A percentile compares a stretch with the other conserved stretches of the same genome.
Evolutionary conservation across 345 rosid species (phyloP).

Genomic region (Triadica sebifera): DNA sequence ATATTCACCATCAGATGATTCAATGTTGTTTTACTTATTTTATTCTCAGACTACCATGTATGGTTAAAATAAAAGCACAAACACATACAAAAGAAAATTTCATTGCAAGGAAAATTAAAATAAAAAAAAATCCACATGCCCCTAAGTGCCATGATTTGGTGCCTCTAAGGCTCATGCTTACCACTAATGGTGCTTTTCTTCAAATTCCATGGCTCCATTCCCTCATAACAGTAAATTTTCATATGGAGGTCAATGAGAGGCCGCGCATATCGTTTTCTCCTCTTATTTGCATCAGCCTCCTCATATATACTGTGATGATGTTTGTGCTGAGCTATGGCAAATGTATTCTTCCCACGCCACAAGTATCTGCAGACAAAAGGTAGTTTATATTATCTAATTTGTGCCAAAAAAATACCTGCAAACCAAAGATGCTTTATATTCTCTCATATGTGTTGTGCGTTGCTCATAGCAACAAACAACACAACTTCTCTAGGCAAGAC

Average conservation of each 20-base stretch:
- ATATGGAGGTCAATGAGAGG: conserved; percentile 95
- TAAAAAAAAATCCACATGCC: neutral
- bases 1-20: neutral
- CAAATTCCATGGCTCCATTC: conserved; percentile 88
- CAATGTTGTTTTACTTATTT: neutral
- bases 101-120: neutral
- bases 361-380: conserved; percentile 54
- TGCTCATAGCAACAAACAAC: neutral
- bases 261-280: conserved; percentile 88
- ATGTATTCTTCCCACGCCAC: conserved; percentile 88
- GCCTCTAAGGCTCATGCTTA: conserved; percentile 30
- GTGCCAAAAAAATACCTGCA: conserved; percentile 4
- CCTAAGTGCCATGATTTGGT: neutral
- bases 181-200: conserved; percentile 72
- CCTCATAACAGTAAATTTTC: conserved; percentile 85
- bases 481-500: neutral
- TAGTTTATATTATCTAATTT: neutral
- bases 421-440: no score
- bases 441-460: neutral
- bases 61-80: neutral
- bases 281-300: conserved; percentile 96
- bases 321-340: conserved; percentile 95
- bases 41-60: neutral
- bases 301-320: conserved; percentile 81
- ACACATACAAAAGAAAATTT: no score